Percentiles rank a stretch among this genome's conserved stretches.
These are phyloP conservation scores for Penicillium digitatum DNA, from an alignment of 2,329 filamentous ascomycete species.

Conservation along the genomic window DNA sequence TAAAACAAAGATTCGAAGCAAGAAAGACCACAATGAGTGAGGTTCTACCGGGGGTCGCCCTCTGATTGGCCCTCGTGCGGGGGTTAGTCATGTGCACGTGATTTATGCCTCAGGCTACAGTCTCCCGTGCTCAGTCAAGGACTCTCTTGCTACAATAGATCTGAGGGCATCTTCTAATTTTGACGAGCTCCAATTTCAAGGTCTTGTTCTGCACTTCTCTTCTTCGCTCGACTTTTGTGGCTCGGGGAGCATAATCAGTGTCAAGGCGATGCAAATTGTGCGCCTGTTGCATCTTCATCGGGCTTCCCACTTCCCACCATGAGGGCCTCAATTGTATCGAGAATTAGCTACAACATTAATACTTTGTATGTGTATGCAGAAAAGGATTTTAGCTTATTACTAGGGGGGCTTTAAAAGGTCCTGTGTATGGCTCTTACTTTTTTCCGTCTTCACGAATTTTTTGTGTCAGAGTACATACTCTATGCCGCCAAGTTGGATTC, in stretches of 20 bases:
- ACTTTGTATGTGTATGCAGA: background rate
- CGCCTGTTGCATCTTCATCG: background rate
- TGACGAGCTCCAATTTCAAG: background rate
- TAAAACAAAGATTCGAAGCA: slow-evolving; percentile 19
- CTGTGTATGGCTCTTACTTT: background rate
- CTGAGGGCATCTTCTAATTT: background rate
- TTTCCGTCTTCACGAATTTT: background rate
- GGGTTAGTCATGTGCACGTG: slow-evolving; percentile 14
- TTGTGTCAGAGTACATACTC: background rate
- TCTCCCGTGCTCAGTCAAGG: background rate
- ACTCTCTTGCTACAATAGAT: background rate
- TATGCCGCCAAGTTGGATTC: background rate
- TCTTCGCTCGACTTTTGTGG: too few relatives aligned
- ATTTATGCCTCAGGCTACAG: slow-evolving; percentile 9
- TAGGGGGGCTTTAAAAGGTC: background rate
- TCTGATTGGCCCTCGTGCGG: slow-evolving; percentile 18
- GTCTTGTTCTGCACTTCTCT: background rate
- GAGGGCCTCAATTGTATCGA: background rate
- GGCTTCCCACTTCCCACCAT: background rate
- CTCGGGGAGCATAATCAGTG: background rate
- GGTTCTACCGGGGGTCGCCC: slow-evolving; percentile 15
- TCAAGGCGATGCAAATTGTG: background rate
- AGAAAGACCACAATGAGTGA: slow-evolving; percentile 17
- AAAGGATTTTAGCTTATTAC: background rate
- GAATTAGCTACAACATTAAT: background rate